Evolutionary conservation across 192 early-diverging fungal species (phyloP).

Genomic region (Allomyces macrogynus): DNA sequence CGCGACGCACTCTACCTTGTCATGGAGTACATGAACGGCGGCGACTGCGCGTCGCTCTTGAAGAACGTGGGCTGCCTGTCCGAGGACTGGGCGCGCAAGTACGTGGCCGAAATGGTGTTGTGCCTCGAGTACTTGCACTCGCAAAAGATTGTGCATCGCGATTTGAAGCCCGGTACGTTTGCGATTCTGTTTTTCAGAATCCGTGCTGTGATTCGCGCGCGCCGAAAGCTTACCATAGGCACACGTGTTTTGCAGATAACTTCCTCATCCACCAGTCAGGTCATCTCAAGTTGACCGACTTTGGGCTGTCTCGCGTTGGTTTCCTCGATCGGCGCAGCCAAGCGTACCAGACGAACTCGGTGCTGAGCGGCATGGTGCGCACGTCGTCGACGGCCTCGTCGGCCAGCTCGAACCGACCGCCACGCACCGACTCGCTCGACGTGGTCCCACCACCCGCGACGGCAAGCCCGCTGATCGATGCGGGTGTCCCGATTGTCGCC

Average conservation of each 20-base stretch:
- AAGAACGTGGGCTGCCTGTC: constrained; percentile 49
- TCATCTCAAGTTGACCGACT: constrained; percentile 72
- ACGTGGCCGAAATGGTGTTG: constrained; percentile 60
- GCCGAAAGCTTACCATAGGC: no score
- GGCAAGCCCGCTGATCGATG: no score
- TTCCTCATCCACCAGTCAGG: constrained; percentile 64
- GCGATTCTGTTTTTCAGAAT: constrained; percentile 2
- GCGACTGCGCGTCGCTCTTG: constrained; percentile 67
- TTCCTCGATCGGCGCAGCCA: constrained; percentile 57
- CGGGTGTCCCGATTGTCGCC: no score
- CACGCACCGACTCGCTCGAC: no score
- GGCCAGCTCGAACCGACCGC: background rate
- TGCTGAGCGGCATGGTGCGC: background rate
- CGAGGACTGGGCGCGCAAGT: constrained; percentile 68
- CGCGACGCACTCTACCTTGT: constrained; percentile 69
- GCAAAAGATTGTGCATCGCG: constrained; percentile 63
- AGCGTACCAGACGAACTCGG: constrained; percentile 13
- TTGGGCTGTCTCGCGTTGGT: constrained; percentile 64
- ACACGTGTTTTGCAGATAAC: constrained; percentile 27
- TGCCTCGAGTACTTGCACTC: constrained; percentile 62
- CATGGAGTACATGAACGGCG: constrained; percentile 75
- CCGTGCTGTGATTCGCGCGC: no score
- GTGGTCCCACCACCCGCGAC: no score
- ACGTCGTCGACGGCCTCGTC: constrained; percentile 1
- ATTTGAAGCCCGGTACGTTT: constrained; percentile 5